Base-by-base conservation (phyloP, 169 alveolate species). In the Haemoproteus tartakovskyi region DNA sequence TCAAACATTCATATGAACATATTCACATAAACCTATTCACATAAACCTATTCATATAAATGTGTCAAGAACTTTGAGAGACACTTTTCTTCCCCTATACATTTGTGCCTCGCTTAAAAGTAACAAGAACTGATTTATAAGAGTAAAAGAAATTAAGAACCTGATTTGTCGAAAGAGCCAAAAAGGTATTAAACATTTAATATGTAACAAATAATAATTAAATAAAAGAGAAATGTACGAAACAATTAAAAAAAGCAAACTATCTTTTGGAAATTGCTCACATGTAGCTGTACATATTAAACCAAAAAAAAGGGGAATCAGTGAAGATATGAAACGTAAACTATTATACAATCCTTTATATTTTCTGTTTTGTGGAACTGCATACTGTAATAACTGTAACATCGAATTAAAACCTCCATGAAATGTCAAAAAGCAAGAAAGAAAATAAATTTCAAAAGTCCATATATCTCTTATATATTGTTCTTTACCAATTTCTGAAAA, bases 251-350 rank as follows among this genome's bases (percentile, higher is more conserved):
- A 38, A 14, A 56, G 38, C 5, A 70, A 16, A 40, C 84, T 70
- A 70, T 70, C 84, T 30, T 12, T 70, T 19, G 84, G 84, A 54
- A 70, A 70, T 43, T 37, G 54, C 6, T 70, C 84, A 70, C 84
- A 70, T 26, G 57, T 33, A 9, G 84, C 29, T 12, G 78, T 16
- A 43, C 78, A 38, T 70, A 70, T 16, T 56, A 70, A 30, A 1
- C 78, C 74, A 70, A 29, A 70, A 70, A 70, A 70, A 45, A 70
- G 30, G 2, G 84, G 84, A 19, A 70, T 70, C 57, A 70, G 37
- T 9, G 84, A 54, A 2, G 78, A 70, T n/a, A 70, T 70, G 47
- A 41, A 70, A 38, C 84, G 74, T 43, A 70, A 45, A 26, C 62
- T 70, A 50, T 70, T 70, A 60, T 56, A 56, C 36, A 70, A 43